These are phyloP conservation scores for Backusella psychrophila DNA, from an alignment of 192 early-diverging fungal species.

Conservation along the genomic window DNA sequence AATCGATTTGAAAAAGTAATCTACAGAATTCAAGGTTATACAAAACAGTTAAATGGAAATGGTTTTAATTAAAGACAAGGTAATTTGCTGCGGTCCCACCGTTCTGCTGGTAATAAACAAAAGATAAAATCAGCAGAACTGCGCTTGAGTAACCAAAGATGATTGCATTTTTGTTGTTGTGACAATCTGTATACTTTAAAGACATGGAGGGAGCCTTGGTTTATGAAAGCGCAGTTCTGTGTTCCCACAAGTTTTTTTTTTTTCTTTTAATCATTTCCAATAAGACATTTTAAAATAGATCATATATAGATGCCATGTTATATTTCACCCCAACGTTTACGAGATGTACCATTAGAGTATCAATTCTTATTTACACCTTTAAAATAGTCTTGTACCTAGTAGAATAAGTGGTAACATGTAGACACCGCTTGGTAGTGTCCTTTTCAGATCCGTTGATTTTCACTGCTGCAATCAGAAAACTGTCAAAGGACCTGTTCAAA, in stretches of 20 bases:
- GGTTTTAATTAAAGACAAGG: background rate
- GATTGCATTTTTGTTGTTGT: too few relatives aligned
- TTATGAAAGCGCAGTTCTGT: background rate
- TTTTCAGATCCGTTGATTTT: too few relatives aligned
- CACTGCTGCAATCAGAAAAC: background rate
- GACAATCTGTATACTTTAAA: background rate
- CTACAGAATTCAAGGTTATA: background rate
- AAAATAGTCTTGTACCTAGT: too few relatives aligned
- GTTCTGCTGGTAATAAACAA: background rate
- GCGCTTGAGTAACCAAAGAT: background rate
- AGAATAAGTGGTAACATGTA: background rate
- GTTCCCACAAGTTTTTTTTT: background rate
- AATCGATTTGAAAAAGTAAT: background rate
- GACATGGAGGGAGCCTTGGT: background rate
- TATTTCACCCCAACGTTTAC: background rate
- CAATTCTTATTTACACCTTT: background rate
- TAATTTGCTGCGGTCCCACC: background rate
- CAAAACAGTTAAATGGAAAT: background rate
- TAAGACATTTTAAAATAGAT: too few relatives aligned
- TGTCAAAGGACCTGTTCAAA: background rate
- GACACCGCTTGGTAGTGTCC: too few relatives aligned
- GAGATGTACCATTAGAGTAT: background rate
- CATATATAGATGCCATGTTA: background rate
- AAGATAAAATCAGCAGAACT: background rate
- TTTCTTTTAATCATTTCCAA: too few relatives aligned